Evolutionary conservation across 78 protist species (phyloP), one percentile per base, ranked within the genome.

Genomic region (Dictyostelium citrinum): DNA sequence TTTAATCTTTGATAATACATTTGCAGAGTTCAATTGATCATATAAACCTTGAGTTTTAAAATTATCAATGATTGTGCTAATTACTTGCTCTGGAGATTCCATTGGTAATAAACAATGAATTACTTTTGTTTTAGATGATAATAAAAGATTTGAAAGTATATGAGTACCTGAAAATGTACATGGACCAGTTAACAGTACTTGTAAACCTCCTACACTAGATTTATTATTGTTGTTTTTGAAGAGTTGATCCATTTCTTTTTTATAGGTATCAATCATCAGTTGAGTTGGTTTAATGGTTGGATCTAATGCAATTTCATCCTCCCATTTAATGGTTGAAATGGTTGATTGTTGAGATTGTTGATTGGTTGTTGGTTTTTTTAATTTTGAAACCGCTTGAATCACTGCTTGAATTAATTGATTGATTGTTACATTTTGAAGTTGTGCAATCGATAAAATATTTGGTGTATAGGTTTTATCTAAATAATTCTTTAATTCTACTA

Each of bases 401-500:
- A 67, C 75, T 12, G 75, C 64, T 60, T 76, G 77, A 74, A 60
- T 74, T 76, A 41, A 76, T 76, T 60, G 82, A 55, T 85, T 76
- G 39, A 85, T 85, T 1, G 91, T 74, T 55, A 31, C 45, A 81
- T 61, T 74, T 45, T 79, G 81, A 20, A 85, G 41, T 43, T 85
- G 91, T 8, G 43, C 58, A 76, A 74, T 64, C 20, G 91, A 74
- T 43, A 85, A 27, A 7, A 85, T 27, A 29, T 85, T 85, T 76
- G 80, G 61, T n/a, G 55, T 27, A 76, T 74, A 76, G 17, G 77
- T 81, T 76, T 85, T 79, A 43, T 85, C 91, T 24, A 85, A 29
- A 71, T 75, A 76, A 27, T 84, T 84, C 91, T 84, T 84, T 31
- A 84, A 11, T 75, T 84, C 82, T n/a, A 84, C 83, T 4, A 79